Conservation (phyloP, 371 early-diverging fungal species). For the Syncephalastrum monosporum region DNA sequence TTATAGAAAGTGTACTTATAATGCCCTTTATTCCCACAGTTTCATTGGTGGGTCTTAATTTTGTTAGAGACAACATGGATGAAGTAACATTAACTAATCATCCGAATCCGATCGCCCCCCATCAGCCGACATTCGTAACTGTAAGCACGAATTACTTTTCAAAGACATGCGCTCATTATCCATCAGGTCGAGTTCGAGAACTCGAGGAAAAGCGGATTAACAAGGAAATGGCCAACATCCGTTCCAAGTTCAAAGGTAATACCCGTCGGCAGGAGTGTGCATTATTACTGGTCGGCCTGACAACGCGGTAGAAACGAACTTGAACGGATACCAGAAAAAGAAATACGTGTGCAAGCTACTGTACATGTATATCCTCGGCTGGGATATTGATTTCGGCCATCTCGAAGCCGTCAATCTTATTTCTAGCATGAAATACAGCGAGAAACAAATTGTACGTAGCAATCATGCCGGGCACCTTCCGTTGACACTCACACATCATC, state of each 20-base stretch:
- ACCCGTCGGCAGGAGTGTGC: too few relatives aligned
- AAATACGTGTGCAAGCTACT: constrained; percentile 97
- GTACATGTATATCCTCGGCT: constrained; percentile 98
- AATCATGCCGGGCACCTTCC: too few relatives aligned
- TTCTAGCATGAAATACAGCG: constrained; percentile 87
- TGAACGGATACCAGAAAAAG: constrained; percentile 97
- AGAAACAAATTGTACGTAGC: constrained; percentile 89
- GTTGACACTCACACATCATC: background rate
- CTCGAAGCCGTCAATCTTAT: constrained; percentile 93
- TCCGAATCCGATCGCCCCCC: background rate
- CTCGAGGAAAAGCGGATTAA: constrained; percentile 97
- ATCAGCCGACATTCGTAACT: constrained; percentile 42
- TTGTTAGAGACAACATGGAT: background rate
- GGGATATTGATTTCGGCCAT: constrained; percentile 97
- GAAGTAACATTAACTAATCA: constrained; percentile 4
- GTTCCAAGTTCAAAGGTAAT: constrained; percentile 95
- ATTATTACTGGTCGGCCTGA: too few relatives aligned
- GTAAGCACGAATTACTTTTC: constrained; percentile 20
- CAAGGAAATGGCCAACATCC: constrained; percentile 98
- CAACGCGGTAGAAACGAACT: constrained; percentile 63
- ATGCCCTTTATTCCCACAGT: background rate
- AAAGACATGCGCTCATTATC: background rate
- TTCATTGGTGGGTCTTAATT: constrained; percentile 14
- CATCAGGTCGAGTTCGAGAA: constrained; percentile 89
- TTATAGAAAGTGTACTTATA: background rate